Conservation (phyloP, 441 rosid genomes). For the Gossypium davidsonii region DNA sequence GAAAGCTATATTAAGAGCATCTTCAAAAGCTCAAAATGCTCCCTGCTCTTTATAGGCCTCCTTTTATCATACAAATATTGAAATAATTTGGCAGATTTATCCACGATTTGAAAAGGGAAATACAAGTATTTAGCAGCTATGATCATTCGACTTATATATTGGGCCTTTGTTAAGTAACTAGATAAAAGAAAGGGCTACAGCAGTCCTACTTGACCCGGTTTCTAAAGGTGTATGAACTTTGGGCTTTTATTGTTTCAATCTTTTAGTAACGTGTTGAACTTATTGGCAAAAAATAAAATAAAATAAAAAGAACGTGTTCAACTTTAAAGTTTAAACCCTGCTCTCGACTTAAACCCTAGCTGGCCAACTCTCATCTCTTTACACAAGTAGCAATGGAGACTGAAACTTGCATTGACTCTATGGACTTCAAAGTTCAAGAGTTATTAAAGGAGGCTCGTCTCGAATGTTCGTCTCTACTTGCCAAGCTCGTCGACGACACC, state of each 20-base stretch:
- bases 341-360: conserved; percentile 5
- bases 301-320: too few relatives aligned
- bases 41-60: not conserved
- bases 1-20: too few relatives aligned
- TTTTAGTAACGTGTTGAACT: not conserved
- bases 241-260: not conserved
- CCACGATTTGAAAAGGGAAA: too few relatives aligned
- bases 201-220: too few relatives aligned
- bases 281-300: too few relatives aligned
- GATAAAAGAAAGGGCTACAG: not conserved
- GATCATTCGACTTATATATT: not conserved
- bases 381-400: conserved; percentile 2
- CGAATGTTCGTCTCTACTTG: conserved; percentile 38
- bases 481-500: conserved; percentile 45
- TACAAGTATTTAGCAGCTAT: too few relatives aligned
- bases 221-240: not conserved
- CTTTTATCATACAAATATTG: too few relatives aligned
- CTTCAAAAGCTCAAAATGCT: too few relatives aligned
- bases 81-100: too few relatives aligned
- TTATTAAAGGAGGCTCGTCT: conserved; percentile 68
- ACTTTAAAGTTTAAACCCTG: not conserved
- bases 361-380: not conserved
- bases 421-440: conserved; percentile 48
- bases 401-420: conserved; percentile 29
- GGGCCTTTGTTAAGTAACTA: not conserved